Evolutionary conservation across 2,329 filamentous ascomycete genomes (phyloP).

Genomic region (Truncatella angustata): DNA sequence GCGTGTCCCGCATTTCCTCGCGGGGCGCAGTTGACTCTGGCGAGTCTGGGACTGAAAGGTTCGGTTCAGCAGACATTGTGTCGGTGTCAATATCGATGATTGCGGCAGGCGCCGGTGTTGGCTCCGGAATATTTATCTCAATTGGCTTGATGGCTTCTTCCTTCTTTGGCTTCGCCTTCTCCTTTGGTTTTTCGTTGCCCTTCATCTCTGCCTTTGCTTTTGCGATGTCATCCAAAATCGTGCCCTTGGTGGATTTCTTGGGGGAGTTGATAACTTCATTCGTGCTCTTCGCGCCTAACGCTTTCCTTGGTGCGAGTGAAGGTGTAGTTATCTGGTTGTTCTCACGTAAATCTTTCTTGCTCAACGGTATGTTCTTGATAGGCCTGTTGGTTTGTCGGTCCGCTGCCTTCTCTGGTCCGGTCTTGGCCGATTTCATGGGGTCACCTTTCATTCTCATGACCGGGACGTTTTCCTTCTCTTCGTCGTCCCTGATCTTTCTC

Average conservation of each 20-base stretch:
- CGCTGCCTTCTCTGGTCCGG: constrained; percentile 30
- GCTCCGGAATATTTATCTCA: constrained; percentile 24
- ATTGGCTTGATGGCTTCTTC: constrained; percentile 23
- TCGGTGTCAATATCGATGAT: constrained; percentile 27
- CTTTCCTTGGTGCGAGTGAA: constrained; percentile 38
- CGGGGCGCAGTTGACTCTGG: constrained; percentile 40
- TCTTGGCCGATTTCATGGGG: constrained; percentile 21
- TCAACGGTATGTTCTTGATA: constrained; percentile 44
- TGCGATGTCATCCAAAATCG: constrained; percentile 33
- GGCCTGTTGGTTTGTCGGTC: constrained; percentile 33
- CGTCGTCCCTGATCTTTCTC: constrained; percentile 54
- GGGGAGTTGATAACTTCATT: constrained; percentile 60
- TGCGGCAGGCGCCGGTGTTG: constrained; percentile 16
- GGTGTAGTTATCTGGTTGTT: constrained; percentile 19
- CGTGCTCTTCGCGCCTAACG: constrained; percentile 56
- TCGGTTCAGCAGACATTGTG: constrained; percentile 37
- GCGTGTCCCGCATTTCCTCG: constrained; percentile 48
- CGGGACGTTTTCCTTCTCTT: constrained; percentile 46
- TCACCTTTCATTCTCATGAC: constrained; percentile 23
- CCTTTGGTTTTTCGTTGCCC: constrained; percentile 14
- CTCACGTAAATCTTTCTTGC: constrained; percentile 40
- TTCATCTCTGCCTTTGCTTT: constrained; percentile 37
- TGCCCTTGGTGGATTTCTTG: constrained; percentile 44
- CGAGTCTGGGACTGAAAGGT: constrained; percentile 45
- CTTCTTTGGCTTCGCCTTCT: constrained; percentile 17